Evolutionary conservation across 2,329 filamentous ascomycete species (phyloP).

Genomic region (Epichloe glyceriae): DNA sequence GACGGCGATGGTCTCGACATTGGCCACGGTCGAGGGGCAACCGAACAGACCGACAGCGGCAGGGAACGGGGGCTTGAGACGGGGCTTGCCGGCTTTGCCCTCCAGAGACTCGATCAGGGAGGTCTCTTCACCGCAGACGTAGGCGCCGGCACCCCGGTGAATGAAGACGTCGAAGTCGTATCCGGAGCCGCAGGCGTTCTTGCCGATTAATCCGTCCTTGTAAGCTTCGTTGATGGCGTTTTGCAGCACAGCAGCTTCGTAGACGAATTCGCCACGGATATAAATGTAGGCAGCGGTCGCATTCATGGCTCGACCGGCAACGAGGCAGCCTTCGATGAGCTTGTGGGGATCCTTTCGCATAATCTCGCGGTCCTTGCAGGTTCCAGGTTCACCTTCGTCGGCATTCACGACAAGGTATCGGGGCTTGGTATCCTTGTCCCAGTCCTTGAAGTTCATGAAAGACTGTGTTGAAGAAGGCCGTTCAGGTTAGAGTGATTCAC

Average conservation of each 20-base stretch:
- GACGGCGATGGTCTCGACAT: conserved; percentile 94
- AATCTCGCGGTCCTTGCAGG: conserved; percentile 98
- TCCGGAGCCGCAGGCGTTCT: conserved; percentile 92
- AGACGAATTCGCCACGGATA: conserved; percentile 95
- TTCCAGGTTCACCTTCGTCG: conserved; percentile 96
- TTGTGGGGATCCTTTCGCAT: conserved; percentile 99
- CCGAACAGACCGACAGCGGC: conserved; percentile 95
- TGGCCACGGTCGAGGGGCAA: conserved; percentile 94
- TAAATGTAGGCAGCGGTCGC: conserved; percentile 98
- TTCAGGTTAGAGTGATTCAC: neutral
- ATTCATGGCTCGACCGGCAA: conserved; percentile 97
- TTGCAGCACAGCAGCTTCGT: conserved; percentile 88
- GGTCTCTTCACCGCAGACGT: conserved; percentile 97
- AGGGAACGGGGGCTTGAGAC: conserved; percentile 96
- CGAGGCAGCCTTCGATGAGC: conserved; percentile 90
- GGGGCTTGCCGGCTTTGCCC: conserved; percentile 96
- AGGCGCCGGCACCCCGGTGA: conserved; percentile 93
- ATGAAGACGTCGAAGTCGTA: conserved; percentile 98
- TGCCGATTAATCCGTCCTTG: conserved; percentile 84
- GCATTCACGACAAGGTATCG: conserved; percentile 97
- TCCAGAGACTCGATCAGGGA: conserved; percentile 96
- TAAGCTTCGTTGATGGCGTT: conserved; percentile 97
- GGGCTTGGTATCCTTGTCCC: conserved; percentile 95
- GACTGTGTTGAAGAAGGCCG: conserved; percentile 43
- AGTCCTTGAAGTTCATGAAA: conserved; percentile 99